A percentile compares a stretch with the other conserved stretches of the same genome.
Conservation (phyloP, 176 grass and related monocot genomes). For the Juncus effusus region DNA sequence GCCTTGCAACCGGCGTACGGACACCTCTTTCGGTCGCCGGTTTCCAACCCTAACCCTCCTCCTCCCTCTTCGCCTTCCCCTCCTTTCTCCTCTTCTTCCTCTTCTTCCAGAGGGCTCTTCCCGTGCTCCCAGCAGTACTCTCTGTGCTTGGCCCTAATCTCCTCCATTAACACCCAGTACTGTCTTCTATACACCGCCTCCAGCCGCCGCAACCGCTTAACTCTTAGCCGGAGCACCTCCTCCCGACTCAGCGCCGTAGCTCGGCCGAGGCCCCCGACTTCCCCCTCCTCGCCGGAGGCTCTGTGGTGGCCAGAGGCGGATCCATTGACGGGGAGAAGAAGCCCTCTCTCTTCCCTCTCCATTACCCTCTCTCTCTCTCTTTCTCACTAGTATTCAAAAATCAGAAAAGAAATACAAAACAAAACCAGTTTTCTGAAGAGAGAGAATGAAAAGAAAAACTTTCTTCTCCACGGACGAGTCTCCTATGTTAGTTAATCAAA, state of each 20-base stretch:
- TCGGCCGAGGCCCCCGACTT: background rate
- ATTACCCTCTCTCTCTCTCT: slow-evolving; percentile 16
- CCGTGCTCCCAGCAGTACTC: slow-evolving; percentile 79
- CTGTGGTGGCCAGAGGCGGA: slow-evolving; percentile 14
- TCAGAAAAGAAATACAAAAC: background rate
- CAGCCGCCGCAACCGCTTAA: slow-evolving; percentile 39
- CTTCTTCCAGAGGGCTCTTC: slow-evolving; percentile 51
- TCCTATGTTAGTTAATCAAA: too few species aligned
- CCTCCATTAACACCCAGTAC: slow-evolving; percentile 75
- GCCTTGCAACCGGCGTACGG: slow-evolving; percentile 68
- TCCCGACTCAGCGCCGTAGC: slow-evolving; percentile 67
- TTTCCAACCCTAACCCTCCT: background rate
- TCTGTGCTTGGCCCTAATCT: slow-evolving; percentile 58
- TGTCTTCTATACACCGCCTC: slow-evolving; percentile 41
- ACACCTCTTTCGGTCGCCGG: slow-evolving; percentile 64
- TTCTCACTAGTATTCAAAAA: background rate
- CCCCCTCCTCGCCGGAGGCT: slow-evolving; percentile 33
- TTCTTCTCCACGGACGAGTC: too few species aligned
- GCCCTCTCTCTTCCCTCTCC: slow-evolving; percentile 19
- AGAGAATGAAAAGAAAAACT: background rate
- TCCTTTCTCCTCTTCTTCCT: slow-evolving; percentile 1
- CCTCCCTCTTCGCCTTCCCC: background rate
- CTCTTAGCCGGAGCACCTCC: slow-evolving; percentile 69
- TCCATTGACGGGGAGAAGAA: background rate
- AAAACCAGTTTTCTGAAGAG: slow-evolving; percentile 16